These are phyloP conservation scores for Botryotinia narcissicola DNA, from an alignment of 2,329 filamentous ascomycete species.

Conservation along the genomic window DNA sequence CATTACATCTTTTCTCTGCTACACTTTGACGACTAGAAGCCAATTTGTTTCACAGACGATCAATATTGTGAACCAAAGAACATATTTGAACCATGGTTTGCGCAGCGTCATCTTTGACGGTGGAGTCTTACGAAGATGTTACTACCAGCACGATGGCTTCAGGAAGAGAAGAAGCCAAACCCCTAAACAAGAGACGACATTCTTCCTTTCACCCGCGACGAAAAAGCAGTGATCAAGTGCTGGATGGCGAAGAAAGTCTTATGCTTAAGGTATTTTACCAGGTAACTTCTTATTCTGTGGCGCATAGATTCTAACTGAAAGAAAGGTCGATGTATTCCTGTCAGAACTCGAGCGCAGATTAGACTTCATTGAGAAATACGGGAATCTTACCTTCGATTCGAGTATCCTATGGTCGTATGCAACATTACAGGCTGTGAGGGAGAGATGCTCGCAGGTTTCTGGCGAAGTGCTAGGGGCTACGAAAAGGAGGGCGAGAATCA, in stretches of 20 bases:
- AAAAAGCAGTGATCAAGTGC: conserved; percentile 57
- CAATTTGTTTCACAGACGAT: background rate
- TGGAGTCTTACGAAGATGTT: conserved; percentile 36
- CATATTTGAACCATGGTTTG: conserved; percentile 34
- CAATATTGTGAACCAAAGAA: background rate
- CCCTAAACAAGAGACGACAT: conserved; percentile 45
- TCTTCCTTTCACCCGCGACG: conserved; percentile 55
- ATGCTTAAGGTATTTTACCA: conserved; percentile 51
- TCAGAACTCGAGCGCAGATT: conserved; percentile 82
- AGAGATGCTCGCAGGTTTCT: conserved; percentile 84
- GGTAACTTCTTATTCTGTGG: background rate
- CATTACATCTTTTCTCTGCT: background rate
- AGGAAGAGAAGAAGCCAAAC: conserved; percentile 27
- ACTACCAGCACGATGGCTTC: conserved; percentile 27
- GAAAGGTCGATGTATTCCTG: conserved; percentile 74
- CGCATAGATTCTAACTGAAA: conserved; percentile 14
- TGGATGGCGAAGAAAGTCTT: conserved; percentile 61
- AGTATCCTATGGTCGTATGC: conserved; percentile 82
- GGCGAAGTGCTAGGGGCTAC: conserved; percentile 88
- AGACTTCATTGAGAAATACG: conserved; percentile 84
- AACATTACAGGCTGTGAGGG: conserved; percentile 81
- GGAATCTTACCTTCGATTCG: conserved; percentile 77
- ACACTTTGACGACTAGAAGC: background rate
- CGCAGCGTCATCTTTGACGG: conserved; percentile 36
- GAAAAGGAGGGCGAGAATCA: conserved; percentile 75